Conservation (phyloP, 768 basidiomycete species). For the Phylloporus rhodoxanthus region DNA sequence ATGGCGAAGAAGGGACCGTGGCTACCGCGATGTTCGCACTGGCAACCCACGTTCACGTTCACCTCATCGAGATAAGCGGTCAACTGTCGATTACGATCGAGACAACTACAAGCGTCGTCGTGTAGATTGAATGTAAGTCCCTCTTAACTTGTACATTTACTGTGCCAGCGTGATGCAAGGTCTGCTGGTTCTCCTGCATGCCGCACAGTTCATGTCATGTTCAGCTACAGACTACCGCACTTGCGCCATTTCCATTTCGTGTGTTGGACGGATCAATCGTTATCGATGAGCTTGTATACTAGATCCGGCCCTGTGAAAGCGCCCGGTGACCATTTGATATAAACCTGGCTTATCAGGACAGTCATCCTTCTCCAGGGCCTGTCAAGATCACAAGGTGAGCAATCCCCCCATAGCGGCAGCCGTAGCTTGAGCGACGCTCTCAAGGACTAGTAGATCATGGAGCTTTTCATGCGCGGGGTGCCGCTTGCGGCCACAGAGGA, state of each 20-base stretch:
- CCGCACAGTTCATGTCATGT: neutral
- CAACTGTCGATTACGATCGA: conserved; percentile 26
- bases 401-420: neutral
- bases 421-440: neutral
- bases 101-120: conserved; percentile 49
- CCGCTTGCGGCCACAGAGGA: conserved; percentile 24
- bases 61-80: conserved; percentile 23
- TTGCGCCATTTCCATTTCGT: conserved; percentile 1
- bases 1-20: conserved; percentile 15
- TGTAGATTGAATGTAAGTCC: conserved; percentile 39
- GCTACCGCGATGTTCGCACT: conserved; percentile 13
- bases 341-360: conserved; percentile 5
- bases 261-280: conserved; percentile 1
- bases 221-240: conserved; percentile 10
- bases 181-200: neutral
- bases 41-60: conserved; percentile 24
- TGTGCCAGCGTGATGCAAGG: neutral
- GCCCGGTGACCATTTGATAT: conserved; percentile 7
- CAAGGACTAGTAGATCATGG: conserved; percentile 23
- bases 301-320: neutral
- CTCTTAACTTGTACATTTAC: conserved; percentile 1
- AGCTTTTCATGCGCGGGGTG: conserved; percentile 32
- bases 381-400: conserved; percentile 19
- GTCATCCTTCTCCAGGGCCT: conserved; percentile 1
- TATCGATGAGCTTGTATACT: conserved; percentile 15